Evolutionary conservation across 345 rosid species (phyloP).

Genomic region (Syzygium aqueum): DNA sequence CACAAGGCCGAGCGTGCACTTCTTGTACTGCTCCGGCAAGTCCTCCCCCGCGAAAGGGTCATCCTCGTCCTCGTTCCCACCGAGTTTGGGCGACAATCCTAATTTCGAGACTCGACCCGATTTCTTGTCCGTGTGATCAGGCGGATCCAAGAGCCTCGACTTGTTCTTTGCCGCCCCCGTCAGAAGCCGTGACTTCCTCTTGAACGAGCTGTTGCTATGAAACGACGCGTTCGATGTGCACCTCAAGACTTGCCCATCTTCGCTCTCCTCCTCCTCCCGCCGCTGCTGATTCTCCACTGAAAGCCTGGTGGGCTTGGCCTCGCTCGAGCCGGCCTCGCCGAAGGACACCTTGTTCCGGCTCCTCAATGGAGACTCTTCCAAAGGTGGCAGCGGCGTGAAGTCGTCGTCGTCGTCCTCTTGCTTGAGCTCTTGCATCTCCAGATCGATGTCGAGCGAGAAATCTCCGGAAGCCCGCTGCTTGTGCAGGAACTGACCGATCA

Average conservation of each 20-base stretch:
- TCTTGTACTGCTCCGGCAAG: conserved; percentile 43
- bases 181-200: conserved; percentile 15
- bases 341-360: conserved; percentile 4
- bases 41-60: conserved; percentile 53
- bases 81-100: conserved; percentile 17
- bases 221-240: conserved; percentile 27
- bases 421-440: conserved; percentile 34
- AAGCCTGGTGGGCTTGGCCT: neutral
- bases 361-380: conserved; percentile 5
- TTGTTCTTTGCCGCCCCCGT: conserved; percentile 17
- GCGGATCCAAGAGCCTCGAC: conserved; percentile 41
- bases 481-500: conserved; percentile 40
- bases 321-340: neutral
- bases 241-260: conserved; percentile 25
- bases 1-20: conserved; percentile 15
- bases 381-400: conserved; percentile 15
- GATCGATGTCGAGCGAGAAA: conserved; percentile 35
- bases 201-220: conserved; percentile 13
- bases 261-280: conserved; percentile 12
- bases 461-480: conserved; percentile 45
- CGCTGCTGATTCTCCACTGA: neutral
- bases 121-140: conserved; percentile 19
- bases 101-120: conserved; percentile 12
- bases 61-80: conserved; percentile 27
- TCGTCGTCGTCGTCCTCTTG: neutral